A percentile compares a stretch with the other conserved stretches of the same genome.
Conservation (phyloP, 148 eudicot species). For the Heliamphora exappendiculata region DNA sequence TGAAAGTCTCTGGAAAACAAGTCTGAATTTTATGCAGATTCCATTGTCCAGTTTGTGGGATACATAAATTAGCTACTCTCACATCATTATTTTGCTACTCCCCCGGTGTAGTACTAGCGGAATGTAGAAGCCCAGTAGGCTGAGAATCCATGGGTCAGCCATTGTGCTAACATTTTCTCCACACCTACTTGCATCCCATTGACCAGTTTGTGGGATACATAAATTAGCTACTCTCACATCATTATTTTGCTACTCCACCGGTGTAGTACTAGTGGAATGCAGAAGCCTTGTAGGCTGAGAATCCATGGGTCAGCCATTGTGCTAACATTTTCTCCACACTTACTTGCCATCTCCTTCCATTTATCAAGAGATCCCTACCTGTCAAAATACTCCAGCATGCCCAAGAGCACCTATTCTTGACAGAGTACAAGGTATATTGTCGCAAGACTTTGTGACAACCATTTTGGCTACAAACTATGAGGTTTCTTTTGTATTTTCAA, state of each 20-base stretch:
- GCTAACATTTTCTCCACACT: neutral
- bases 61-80: neutral
- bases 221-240: no score
- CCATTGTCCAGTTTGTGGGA: neutral
- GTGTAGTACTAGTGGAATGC: neutral
- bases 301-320: neutral
- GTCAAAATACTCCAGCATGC: neutral
- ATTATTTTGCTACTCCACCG: neutral
- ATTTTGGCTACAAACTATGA: neutral
- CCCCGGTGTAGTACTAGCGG: no score
- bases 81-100: no score
- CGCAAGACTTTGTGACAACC: neutral
- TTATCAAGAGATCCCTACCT: neutral
- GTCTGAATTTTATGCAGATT: neutral
- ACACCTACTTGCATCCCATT: no score
- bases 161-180: no score
- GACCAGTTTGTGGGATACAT: no score
- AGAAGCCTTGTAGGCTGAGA: neutral
- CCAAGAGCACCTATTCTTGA: neutral
- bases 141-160: no score
- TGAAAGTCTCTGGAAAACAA: neutral
- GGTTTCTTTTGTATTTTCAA: neutral
- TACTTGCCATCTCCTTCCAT: neutral
- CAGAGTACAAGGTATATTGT: neutral
- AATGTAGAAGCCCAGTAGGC: no score